A percentile compares a stretch with the other conserved stretches of the same genome.
Evolutionary conservation across 352 stramenopile species (phyloP).

Genomic region (Phytophthora syringae): DNA sequence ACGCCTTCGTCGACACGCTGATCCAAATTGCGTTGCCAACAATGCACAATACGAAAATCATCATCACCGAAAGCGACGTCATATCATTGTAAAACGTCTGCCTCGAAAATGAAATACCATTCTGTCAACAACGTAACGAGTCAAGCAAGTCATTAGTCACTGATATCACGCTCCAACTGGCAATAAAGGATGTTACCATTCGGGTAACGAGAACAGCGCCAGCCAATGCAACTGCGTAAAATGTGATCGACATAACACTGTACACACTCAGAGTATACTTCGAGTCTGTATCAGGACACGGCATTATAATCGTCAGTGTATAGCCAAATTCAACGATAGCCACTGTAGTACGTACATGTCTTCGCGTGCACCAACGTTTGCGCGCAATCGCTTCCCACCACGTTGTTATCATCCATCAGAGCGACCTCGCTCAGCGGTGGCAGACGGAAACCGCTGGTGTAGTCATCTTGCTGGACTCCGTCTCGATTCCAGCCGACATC

Average conservation of each 20-base stretch:
- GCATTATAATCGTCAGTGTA: slow-evolving; percentile 9
- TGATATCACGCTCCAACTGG: neutral
- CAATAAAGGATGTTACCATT: slow-evolving; percentile 55
- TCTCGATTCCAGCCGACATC: slow-evolving; percentile 54
- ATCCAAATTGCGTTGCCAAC: slow-evolving; percentile 86
- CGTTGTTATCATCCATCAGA: slow-evolving; percentile 58
- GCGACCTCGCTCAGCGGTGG: slow-evolving; percentile 64
- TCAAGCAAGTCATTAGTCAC: slow-evolving; percentile 1
- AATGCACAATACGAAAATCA: slow-evolving; percentile 77
- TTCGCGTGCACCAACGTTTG: slow-evolving; percentile 70
- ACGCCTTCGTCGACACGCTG: slow-evolving; percentile 62
- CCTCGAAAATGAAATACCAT: slow-evolving; percentile 80
- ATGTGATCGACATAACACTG: slow-evolving; percentile 87
- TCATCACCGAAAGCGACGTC: slow-evolving; percentile 78
- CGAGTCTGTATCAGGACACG: slow-evolving; percentile 40
- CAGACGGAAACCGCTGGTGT: slow-evolving; percentile 40
- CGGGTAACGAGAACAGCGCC: slow-evolving; percentile 80
- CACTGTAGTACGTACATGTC: slow-evolving; percentile 55
- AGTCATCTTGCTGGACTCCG: slow-evolving; percentile 14
- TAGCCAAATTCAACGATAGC: neutral
- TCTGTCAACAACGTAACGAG: slow-evolving; percentile 41
- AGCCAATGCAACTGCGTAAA: slow-evolving; percentile 78
- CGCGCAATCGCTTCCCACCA: slow-evolving; percentile 72
- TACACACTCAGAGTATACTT: slow-evolving; percentile 84
- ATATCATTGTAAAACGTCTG: slow-evolving; percentile 88